Base-by-base conservation (phyloP, 176 grass and related monocot species). In the Eragrostis nindensis region DNA sequence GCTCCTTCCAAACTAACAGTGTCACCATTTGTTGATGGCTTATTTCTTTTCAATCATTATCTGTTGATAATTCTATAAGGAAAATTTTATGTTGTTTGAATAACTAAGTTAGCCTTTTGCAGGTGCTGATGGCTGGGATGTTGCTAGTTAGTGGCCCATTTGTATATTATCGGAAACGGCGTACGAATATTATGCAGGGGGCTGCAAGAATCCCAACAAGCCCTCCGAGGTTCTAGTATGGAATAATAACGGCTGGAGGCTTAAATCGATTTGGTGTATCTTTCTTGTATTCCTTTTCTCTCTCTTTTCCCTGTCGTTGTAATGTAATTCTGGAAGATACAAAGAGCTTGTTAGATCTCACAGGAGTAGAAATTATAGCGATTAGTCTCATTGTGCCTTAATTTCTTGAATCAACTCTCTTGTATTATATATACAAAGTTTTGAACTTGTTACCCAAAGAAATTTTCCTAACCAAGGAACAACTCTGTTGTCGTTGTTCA, bases 91-190 rank as follows among this genome's bases (percentile, higher is more conserved):
- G 19, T 74, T 13, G 7, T 52, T 87, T 62, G 50, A 78, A 70
- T 72, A 39, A 61, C 18, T 27, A 68, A 67, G 14, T 76, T 30
- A 47, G 41, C 8, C 15, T 79, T 84, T 69, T 74, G 39, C 76
- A 98, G 95, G 90, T 98, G 30, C 27, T 98, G 15, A 98, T 94
- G 87, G 69, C 83, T 25, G 90, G 90, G 15, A 90, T 98, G 86
- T 68, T 98, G 80, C 47, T 98, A 61, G 74, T 94, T 73, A 98
- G 90, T 26, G 92, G 95, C 16, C 83, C 95, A 30, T 80, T 98
- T 21, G 88, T 98, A 50, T 92, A 98, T 68, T 82, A 87, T 38
- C 76, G 92, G 61, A 90, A 92, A 85, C 86, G 74, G 7, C 85
- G 71, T 25, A 68, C 80, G 24, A 50, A 43, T 61, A 0, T 77